Percentiles rank a stretch among this genome's conserved stretches.
Evolutionary conservation across 805 yeast genomes (phyloP).

Genomic region (Saccharomyces kudriavzevii): DNA sequence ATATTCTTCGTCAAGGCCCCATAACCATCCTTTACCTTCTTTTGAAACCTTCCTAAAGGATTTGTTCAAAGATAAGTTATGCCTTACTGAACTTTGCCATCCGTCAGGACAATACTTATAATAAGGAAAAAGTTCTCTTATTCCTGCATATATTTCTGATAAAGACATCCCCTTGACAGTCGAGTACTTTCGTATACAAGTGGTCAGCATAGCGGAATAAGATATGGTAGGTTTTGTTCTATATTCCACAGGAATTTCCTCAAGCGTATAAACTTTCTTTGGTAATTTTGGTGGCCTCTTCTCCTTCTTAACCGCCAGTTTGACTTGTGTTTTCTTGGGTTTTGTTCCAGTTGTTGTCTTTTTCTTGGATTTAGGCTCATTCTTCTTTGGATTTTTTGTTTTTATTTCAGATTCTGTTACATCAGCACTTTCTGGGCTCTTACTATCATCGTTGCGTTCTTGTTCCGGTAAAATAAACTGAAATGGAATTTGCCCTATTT

Average conservation of each 20-base stretch:
- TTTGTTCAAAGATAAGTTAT: constrained; percentile 78
- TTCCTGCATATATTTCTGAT: constrained; percentile 79
- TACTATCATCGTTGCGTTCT: constrained; percentile 34
- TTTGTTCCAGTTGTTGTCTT: constrained; percentile 28
- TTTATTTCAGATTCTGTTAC: constrained; percentile 8
- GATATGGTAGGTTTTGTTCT: constrained; percentile 78
- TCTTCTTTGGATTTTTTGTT: constrained; percentile 4
- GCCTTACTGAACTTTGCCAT: constrained; percentile 93
- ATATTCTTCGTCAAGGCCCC: constrained; percentile 85
- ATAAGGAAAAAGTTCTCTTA: constrained; percentile 82
- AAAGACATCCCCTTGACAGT: constrained; percentile 68
- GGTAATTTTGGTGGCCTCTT: constrained; percentile 44
- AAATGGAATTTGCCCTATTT: constrained; percentile 88
- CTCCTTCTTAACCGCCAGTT: constrained; percentile 40
- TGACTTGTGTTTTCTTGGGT: constrained; percentile 30
- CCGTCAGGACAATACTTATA: constrained; percentile 93
- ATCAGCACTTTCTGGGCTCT: constrained; percentile 3
- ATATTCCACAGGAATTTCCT: constrained; percentile 83
- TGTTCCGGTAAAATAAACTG: constrained; percentile 75
- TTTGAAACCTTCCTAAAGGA: constrained; percentile 74
- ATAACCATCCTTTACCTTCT: constrained; percentile 90
- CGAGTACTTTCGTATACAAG: constrained; percentile 61
- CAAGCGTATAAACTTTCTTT: constrained; percentile 61
- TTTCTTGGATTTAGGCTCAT: constrained; percentile 4
- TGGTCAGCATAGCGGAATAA: constrained; percentile 71